Percentiles rank a stretch among this genome's conserved stretches.
These are phyloP conservation scores for Trichoderma harzianum DNA, from an alignment of 2,329 filamentous ascomycete species.

Conservation along the genomic window DNA sequence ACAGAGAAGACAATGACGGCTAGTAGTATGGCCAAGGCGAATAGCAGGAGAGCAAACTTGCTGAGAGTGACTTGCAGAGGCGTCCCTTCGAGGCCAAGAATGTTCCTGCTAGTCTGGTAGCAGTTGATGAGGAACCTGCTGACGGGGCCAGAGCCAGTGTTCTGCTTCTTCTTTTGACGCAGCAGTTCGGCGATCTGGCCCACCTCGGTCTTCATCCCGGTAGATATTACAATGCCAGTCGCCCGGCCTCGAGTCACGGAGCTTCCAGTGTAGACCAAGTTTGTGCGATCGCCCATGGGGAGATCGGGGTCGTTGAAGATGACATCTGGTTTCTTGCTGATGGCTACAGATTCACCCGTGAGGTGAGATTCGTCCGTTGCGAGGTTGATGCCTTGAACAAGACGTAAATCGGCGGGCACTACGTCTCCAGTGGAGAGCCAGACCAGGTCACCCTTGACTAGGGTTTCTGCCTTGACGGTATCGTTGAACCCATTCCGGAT, in stretches of 20 bases:
- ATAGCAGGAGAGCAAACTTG: slow-evolving; percentile 79
- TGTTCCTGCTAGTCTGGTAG: slow-evolving; percentile 45
- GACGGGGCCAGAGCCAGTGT: slow-evolving; percentile 40
- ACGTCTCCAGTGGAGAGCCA: slow-evolving; percentile 63
- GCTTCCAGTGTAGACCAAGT: slow-evolving; percentile 69
- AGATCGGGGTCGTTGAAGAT: slow-evolving; percentile 52
- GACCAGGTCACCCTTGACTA: slow-evolving; percentile 66
- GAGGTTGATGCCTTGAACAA: slow-evolving; percentile 66
- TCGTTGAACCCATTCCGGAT: slow-evolving; percentile 51
- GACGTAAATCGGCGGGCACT: slow-evolving; percentile 65
- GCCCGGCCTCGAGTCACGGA: slow-evolving; percentile 69
- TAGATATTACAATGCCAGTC: slow-evolving; percentile 64
- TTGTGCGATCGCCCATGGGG: slow-evolving; percentile 65
- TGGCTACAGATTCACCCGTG: slow-evolving; percentile 69
- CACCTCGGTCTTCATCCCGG: slow-evolving; percentile 72
- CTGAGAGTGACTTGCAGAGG: slow-evolving; percentile 81
- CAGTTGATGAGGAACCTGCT: slow-evolving; percentile 41
- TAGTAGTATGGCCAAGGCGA: slow-evolving; percentile 64
- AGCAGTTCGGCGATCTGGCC: slow-evolving; percentile 72
- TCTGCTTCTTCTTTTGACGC: slow-evolving; percentile 51
- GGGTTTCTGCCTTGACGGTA: slow-evolving; percentile 51
- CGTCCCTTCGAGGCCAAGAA: slow-evolving; percentile 70
- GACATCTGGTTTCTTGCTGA: slow-evolving; percentile 60
- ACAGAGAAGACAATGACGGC: slow-evolving; percentile 61
- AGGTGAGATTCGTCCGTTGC: slow-evolving; percentile 73